Evolutionary conservation across 75 land plant genomes (phyloP).

Genomic region (Picea glauca): DNA sequence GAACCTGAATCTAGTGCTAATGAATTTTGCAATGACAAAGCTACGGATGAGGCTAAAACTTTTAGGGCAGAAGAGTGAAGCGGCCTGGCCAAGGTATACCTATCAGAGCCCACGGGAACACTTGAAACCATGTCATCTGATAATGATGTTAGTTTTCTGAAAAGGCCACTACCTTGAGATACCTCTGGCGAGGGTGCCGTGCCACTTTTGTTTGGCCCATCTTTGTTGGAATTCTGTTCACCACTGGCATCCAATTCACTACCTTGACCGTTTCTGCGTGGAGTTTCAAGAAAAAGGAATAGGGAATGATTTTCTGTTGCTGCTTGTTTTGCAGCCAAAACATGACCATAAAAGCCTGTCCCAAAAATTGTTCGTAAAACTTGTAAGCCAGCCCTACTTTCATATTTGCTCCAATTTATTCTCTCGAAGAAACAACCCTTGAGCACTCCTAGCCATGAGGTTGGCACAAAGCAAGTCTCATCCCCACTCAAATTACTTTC

Average conservation of each 20-base stretch:
- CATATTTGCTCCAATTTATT: slow-evolving; percentile 38
- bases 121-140: slow-evolving; percentile 21
- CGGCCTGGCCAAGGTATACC: slow-evolving; percentile 16
- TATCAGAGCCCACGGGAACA: slow-evolving; percentile 14
- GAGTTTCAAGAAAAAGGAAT: slow-evolving; percentile 64
- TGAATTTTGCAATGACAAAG: slow-evolving; percentile 3
- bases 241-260: background rate
- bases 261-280: slow-evolving; percentile 13
- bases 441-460: slow-evolving; percentile 55
- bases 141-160: slow-evolving; percentile 19
- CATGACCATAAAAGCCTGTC: slow-evolving; percentile 64
- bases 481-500: slow-evolving; percentile 17
- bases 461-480: slow-evolving; percentile 35
- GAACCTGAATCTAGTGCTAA: slow-evolving; percentile 9
- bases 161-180: slow-evolving; percentile 2
- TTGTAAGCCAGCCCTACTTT: slow-evolving; percentile 56
- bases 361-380: slow-evolving; percentile 73
- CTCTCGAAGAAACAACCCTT: slow-evolving; percentile 51
- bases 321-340: slow-evolving; percentile 65
- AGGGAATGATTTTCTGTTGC: slow-evolving; percentile 62
- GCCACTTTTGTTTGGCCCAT: background rate
- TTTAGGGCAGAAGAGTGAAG: slow-evolving; percentile 28
- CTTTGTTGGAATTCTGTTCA: slow-evolving; percentile 8
- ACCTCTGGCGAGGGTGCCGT: background rate
- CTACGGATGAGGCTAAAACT: slow-evolving; percentile 23